Evolutionary conservation across 1,139 yeast genomes (phyloP), one percentile per base, ranked within the genome.

Genomic region (Candida neerlandica): DNA sequence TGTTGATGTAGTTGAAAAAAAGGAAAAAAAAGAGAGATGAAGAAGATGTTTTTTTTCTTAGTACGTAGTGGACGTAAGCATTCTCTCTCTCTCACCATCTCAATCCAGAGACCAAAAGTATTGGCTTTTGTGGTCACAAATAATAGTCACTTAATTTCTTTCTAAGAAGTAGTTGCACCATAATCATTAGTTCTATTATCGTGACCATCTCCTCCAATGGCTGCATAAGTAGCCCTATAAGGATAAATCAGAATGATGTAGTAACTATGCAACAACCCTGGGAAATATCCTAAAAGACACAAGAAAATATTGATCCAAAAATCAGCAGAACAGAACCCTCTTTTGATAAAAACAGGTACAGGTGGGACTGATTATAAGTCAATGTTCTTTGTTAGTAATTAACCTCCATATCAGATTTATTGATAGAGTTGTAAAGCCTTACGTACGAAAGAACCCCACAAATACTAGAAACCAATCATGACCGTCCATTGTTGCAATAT

Each of bases 401-500:
- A 11, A 7, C 11, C 14, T n/a, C 11, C 34, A 32, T n/a, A n/a
- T 32, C 30, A 27, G 7, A 9, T 27, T 9, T 32, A 32, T 14
- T 32, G 34, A 32, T 32, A 32, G 15, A 6, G 16, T 32, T 32
- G 4, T 11, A 11, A n/a, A n/a, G 12, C 12, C 7, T 30, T 44
- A 60, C 65, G 29, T 63, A 63, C 66, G 62, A 62, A 89, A 82
- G 54, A 89, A 79, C n/a, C 96, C 92, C 50, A 89, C 65, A 47
- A 89, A 75, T 23, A 89, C 95, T 57, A 89, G 70, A 56, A 89
- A 75, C 87, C 94, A 86, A 68, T 89, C 96, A 65, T 80, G 80
- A 40, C 88, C 81, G 58, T 82, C 86, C 87, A 81, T 82, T 40
- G 15, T 37, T 19, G 41, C 14, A 33, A 33, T 15, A 33, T 14